phyloP scores from a whole-genome alignment of 2,329 filamentous ascomycete genomes.

The Plectosphaerella plurivora region DNA sequence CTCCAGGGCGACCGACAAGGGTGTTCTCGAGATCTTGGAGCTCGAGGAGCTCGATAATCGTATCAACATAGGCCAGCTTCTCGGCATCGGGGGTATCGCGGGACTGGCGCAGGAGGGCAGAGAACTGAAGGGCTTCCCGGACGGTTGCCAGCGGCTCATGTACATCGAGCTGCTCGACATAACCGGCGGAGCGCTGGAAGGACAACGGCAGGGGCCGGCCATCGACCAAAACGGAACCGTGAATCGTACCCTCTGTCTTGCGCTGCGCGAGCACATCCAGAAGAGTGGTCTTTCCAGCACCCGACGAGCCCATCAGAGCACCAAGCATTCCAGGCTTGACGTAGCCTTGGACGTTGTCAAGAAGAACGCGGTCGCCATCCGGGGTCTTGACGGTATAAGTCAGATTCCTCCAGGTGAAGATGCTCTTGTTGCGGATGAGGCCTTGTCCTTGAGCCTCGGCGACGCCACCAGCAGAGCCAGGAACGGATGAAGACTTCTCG shows the following conservation, averaged over 20 bases:
- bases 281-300: slow-evolving; percentile 82
- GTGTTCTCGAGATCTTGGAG: slow-evolving; percentile 43
- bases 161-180: slow-evolving; percentile 78
- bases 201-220: slow-evolving; percentile 62
- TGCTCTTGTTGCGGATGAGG: slow-evolving; percentile 58
- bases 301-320: slow-evolving; percentile 76
- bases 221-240: slow-evolving; percentile 72
- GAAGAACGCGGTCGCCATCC: slow-evolving; percentile 58
- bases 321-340: slow-evolving; percentile 76
- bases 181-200: slow-evolving; percentile 76
- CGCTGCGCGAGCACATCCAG: slow-evolving; percentile 78
- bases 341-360: slow-evolving; percentile 80
- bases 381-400: slow-evolving; percentile 63
- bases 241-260: slow-evolving; percentile 72
- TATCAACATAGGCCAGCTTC: slow-evolving; percentile 72
- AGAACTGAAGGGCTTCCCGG: slow-evolving; percentile 71
- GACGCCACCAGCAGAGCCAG: no score
- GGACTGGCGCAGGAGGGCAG: slow-evolving; percentile 68
- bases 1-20: slow-evolving; percentile 45
- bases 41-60: slow-evolving; percentile 64
- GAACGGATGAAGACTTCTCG: neutral
- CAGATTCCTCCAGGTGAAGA: slow-evolving; percentile 73
- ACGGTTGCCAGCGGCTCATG: slow-evolving; percentile 71
- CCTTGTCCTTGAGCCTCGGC: neutral
- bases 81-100: slow-evolving; percentile 58